These are phyloP conservation scores for Rhododendron vialii DNA, from an alignment of 148 eudicot species.

Conservation along the genomic window DNA sequence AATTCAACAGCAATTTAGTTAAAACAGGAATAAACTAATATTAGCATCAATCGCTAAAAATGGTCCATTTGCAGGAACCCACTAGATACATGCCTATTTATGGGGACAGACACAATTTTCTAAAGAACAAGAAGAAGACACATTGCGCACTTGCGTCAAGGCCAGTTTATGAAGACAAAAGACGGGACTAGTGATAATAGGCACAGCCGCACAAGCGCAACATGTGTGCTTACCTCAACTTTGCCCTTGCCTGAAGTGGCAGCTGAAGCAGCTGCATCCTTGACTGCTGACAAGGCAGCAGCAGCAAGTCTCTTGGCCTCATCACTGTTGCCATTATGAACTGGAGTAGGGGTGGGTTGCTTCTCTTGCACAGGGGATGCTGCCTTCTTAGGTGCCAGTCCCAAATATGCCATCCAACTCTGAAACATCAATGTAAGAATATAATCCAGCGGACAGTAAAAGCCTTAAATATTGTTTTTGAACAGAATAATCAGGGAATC, in stretches of 20 bases:
- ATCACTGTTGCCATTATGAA: constrained; percentile 51
- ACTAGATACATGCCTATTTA: neutral
- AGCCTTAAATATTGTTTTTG: neutral
- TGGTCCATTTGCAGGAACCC: neutral
- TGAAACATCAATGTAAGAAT: constrained; percentile 16
- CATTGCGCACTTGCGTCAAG: neutral
- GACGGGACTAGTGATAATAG: neutral
- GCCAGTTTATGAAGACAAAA: neutral
- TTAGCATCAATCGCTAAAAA: neutral
- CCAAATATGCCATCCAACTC: constrained; percentile 81
- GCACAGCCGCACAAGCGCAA: neutral
- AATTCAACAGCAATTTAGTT: neutral
- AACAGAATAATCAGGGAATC: constrained; percentile 7
- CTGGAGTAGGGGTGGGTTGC: constrained; percentile 20
- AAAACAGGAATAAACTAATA: neutral
- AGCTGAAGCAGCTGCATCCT: constrained; percentile 51
- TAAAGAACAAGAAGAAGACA: neutral
- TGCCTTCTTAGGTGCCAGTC: constrained; percentile 49
- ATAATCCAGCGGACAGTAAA: neutral
- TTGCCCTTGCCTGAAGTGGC: constrained; percentile 55
- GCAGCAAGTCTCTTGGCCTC: constrained; percentile 83
- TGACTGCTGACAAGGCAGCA: constrained; percentile 81
- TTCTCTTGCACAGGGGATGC: constrained; percentile 21
- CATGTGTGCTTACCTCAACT: constrained; percentile 55
- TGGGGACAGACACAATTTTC: neutral